Base-by-base conservation (phyloP, 139 green algal genomes). In the Micractinium sp. region DNA sequence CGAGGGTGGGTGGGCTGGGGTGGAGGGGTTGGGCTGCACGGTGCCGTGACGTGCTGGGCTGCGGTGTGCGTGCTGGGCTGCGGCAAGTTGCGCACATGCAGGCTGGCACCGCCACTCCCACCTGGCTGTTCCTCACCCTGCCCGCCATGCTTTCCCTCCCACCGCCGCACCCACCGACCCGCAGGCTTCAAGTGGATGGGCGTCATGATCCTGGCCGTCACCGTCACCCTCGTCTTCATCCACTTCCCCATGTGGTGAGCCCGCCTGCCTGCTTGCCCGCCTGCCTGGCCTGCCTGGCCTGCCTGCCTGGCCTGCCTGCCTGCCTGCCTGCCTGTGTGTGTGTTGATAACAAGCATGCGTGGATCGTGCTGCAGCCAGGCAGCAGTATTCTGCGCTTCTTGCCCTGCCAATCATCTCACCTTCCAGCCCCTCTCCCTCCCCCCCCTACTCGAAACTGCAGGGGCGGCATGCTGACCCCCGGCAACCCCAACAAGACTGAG, bases 191-290 rank as follows among this genome's bases (percentile, higher is more conserved):
- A 79, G 63, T 87, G 82, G 83, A 87, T 87, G 83, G 82, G 97
- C 18, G 92, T 98, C 53, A 94, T 96, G 89, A 97, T 97, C 80
- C 93, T 98, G 23, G 91, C 66, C 22, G 89, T 98, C 0, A 96
- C 97, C 0, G 38, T 92, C 22, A 77, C 96, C 35, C 85, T 98
- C 18, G 41, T 92, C n/a, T 69, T 94, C 38, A 92, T 99, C 88
- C 95, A 97, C 90, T 99, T 99, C 93, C 97, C 97, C 80, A 96
- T 96, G 96, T 89, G 86, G 76, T 81, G 76, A 81, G 76, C n/a
- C n/a, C n/a, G n/a, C n/a, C n/a, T n/a, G n/a, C n/a, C n/a, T n/a
- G n/a, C n/a, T n/a, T n/a, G n/a, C n/a, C n/a, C n/a, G n/a, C n/a
- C n/a, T n/a, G n/a, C 35, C 3, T 35, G n/a, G 23, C 2, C 20